These are phyloP conservation scores for Centella asiatica DNA, from an alignment of 129 eudicot species.

Conservation along the genomic window DNA sequence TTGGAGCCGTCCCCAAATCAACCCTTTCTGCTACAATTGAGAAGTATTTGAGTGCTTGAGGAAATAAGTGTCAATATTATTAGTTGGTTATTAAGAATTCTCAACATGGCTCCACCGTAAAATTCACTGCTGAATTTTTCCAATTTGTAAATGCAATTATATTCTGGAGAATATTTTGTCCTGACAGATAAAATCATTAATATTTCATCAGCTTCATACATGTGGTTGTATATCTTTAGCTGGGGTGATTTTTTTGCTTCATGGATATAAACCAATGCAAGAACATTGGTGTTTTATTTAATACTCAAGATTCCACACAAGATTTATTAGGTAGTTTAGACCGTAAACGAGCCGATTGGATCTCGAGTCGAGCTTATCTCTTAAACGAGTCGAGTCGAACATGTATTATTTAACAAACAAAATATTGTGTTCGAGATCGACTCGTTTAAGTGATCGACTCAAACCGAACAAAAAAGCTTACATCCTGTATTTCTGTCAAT, in stretches of 20 bases:
- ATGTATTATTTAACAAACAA: too few species aligned
- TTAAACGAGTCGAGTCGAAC: too few species aligned
- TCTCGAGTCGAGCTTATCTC: too few species aligned
- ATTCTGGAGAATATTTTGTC: background rate
- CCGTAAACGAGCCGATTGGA: too few species aligned
- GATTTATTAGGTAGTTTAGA: too few species aligned
- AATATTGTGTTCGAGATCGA: too few species aligned
- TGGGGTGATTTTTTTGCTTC: background rate
- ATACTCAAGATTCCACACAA: too few species aligned
- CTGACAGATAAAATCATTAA: background rate
- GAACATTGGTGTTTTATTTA: too few species aligned
- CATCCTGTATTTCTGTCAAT: constrained; percentile 15
- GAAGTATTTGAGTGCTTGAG: constrained; percentile 29
- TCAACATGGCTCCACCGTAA: background rate
- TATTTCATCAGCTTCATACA: background rate
- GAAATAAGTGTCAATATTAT: too few species aligned
- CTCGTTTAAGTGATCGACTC: too few species aligned
- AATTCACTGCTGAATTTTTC: background rate
- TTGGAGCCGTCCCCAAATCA: constrained; percentile 53
- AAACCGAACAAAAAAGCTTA: too few species aligned
- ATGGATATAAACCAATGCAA: background rate
- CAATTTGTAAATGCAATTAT: constrained; percentile 5
- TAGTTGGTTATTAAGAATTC: background rate
- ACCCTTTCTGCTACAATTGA: constrained; percentile 35
- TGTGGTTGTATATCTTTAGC: background rate